These are phyloP conservation scores for Suillus placidus DNA, from an alignment of 768 basidiomycete genomes.

Conservation along the genomic window DNA sequence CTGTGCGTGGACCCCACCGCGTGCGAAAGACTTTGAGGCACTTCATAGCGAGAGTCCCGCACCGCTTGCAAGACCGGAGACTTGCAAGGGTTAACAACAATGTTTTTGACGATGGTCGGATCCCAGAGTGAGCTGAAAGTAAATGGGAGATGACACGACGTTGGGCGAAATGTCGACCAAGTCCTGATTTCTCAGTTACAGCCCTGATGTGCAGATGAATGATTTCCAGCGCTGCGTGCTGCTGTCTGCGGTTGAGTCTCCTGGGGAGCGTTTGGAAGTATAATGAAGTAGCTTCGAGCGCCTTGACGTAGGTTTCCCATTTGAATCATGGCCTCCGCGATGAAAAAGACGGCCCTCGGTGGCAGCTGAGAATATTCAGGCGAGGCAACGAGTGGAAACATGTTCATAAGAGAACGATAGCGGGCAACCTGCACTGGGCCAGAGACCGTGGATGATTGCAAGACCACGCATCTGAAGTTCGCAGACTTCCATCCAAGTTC, in stretches of 20 bases:
- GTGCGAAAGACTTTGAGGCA: slow-evolving; percentile 47
- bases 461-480: background rate
- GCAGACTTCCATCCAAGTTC: slow-evolving; percentile 2
- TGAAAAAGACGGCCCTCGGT: slow-evolving; percentile 45
- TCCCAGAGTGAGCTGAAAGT: slow-evolving; percentile 45
- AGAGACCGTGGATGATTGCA: slow-evolving; percentile 23
- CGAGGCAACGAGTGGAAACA: slow-evolving; percentile 41
- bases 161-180: slow-evolving; percentile 47
- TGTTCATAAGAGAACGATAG: slow-evolving; percentile 44
- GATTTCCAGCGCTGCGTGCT: slow-evolving; percentile 48
- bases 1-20: slow-evolving; percentile 58
- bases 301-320: slow-evolving; percentile 40
- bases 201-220: slow-evolving; percentile 53
- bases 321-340: slow-evolving; percentile 51
- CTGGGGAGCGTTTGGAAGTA: slow-evolving; percentile 56
- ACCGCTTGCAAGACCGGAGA: slow-evolving; percentile 48
- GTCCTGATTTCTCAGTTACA: slow-evolving; percentile 37
- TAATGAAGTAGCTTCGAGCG: slow-evolving; percentile 46
- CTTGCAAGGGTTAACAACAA: slow-evolving; percentile 59
- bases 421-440: slow-evolving; percentile 9
- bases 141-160: slow-evolving; percentile 49
- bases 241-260: slow-evolving; percentile 38
- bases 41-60: slow-evolving; percentile 56
- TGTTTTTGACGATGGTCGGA: slow-evolving; percentile 62
- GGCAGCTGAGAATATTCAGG: slow-evolving; percentile 38